These are phyloP conservation scores for Meyerozyma elateridarum DNA, from an alignment of 1,139 yeast genomes.

Conservation along the genomic window DNA sequence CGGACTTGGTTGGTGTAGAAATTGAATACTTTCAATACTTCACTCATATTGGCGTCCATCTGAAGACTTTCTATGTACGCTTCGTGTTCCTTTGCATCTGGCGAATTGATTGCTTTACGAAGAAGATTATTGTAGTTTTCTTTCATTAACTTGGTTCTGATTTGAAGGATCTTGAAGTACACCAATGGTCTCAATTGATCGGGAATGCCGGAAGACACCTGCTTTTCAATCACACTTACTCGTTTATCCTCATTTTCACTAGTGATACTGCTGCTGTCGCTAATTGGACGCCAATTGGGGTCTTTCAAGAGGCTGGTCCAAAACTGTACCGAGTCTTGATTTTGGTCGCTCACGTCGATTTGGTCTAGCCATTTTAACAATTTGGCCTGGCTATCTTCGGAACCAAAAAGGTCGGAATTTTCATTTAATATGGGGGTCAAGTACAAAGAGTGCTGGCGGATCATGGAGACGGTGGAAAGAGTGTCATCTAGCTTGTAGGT, in stretches of 20 bases:
- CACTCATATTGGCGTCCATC: slow-evolving; percentile 19
- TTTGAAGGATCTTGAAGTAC: slow-evolving; percentile 31
- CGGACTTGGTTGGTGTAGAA: slow-evolving; percentile 29
- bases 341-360: slow-evolving; percentile 1
- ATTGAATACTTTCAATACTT: slow-evolving; percentile 29
- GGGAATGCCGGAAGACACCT: slow-evolving; percentile 32
- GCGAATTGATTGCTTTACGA: slow-evolving; percentile 19
- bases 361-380: not conserved
- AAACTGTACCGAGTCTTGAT: slow-evolving; percentile 5
- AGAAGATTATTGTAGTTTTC: slow-evolving; percentile 21
- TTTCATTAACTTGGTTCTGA: slow-evolving; percentile 27
- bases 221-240: slow-evolving; percentile 22
- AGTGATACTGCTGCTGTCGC: slow-evolving; percentile 8
- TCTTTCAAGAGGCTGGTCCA: slow-evolving; percentile 7
- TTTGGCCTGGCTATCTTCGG: slow-evolving; percentile 4
- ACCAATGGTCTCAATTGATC: slow-evolving; percentile 23
- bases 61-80: slow-evolving; percentile 18
- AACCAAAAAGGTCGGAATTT: slow-evolving; percentile 24
- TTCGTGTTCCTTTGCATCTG: slow-evolving; percentile 14
- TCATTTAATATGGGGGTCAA: slow-evolving; percentile 33
- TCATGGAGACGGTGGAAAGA: slow-evolving; percentile 25
- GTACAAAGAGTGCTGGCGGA: slow-evolving; percentile 32
- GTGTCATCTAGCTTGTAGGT: slow-evolving; percentile 18
- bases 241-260: slow-evolving; percentile 11
- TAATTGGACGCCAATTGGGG: slow-evolving; percentile 8